phyloP scores from a whole-genome alignment of 768 basidiomycete genomes.

The Phanerodontia chrysosporium region DNA sequence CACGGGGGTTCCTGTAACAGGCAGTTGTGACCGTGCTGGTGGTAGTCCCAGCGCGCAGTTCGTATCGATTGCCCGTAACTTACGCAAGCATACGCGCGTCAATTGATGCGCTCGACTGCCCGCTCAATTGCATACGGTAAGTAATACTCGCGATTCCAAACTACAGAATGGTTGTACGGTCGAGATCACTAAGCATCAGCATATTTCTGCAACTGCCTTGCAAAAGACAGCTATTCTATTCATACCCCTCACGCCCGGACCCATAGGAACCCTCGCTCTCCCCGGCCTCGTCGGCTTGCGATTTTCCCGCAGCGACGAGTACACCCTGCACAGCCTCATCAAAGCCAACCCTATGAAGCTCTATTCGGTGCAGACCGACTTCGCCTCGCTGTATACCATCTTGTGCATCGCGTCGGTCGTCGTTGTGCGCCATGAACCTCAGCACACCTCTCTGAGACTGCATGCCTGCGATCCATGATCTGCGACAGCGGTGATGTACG shows the following conservation, averaged over 20 bases:
- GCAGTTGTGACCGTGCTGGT: too few species aligned
- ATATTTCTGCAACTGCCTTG: too few species aligned
- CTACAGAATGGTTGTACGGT: too few species aligned
- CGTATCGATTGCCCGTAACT: too few species aligned
- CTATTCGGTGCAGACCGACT: neutral
- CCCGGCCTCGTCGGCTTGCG: neutral
- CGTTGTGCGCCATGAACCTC: neutral
- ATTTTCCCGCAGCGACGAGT: neutral
- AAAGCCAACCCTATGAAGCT: neutral
- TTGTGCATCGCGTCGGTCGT: neutral
- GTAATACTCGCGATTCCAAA: too few species aligned
- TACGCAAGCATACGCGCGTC: too few species aligned
- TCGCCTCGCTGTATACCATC: neutral
- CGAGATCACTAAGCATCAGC: too few species aligned
- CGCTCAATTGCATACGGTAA: too few species aligned
- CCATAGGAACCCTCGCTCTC: neutral
- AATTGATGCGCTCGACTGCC: too few species aligned
- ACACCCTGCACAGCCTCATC: neutral
- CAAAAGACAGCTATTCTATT: neutral
- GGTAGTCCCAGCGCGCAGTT: too few species aligned
- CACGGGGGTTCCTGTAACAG: too few species aligned
- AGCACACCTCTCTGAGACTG: neutral
- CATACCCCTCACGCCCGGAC: neutral
- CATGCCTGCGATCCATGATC: neutral
- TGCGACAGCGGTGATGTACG: too few species aligned